phyloP scores from a whole-genome alignment of 2,329 filamentous ascomycete species.

The Colletotrichum liriopes region DNA sequence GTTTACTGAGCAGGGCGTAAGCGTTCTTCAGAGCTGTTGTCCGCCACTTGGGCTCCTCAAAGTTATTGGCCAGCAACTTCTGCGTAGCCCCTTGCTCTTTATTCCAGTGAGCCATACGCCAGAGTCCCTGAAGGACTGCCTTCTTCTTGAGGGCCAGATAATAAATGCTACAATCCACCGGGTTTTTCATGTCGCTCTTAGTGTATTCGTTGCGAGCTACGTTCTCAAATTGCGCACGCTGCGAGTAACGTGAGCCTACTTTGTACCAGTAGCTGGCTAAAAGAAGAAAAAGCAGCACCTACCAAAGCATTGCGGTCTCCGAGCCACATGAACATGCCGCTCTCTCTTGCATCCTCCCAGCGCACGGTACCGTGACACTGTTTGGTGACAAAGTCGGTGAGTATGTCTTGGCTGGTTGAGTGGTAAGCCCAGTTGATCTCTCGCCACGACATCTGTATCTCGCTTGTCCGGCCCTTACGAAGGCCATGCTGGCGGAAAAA shows the following conservation, averaged over 20 bases:
- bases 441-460: conserved; percentile 80
- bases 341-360: conserved; percentile 89
- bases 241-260: conserved; percentile 7
- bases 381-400: conserved; percentile 84
- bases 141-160: conserved; percentile 96
- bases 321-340: conserved; percentile 96
- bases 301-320: conserved; percentile 83
- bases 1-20: conserved; percentile 92
- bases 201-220: conserved; percentile 95
- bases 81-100: conserved; percentile 87
- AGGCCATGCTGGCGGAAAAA: conserved; percentile 89
- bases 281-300: conserved; percentile 52
- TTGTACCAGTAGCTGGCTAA: background rate
- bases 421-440: conserved; percentile 92
- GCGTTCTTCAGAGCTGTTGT: conserved; percentile 95
- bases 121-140: conserved; percentile 88
- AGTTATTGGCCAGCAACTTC: conserved; percentile 89
- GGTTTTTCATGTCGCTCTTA: conserved; percentile 88
- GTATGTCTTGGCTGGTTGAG: conserved; percentile 88
- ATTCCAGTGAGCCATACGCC: conserved; percentile 95
- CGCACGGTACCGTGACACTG: conserved; percentile 85
- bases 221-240: conserved; percentile 87
- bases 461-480: conserved; percentile 74
- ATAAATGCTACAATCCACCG: conserved; percentile 90
- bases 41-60: conserved; percentile 87